phyloP scores from a whole-genome alignment of 768 basidiomycete species.

The Phylloporus sp. region DNA sequence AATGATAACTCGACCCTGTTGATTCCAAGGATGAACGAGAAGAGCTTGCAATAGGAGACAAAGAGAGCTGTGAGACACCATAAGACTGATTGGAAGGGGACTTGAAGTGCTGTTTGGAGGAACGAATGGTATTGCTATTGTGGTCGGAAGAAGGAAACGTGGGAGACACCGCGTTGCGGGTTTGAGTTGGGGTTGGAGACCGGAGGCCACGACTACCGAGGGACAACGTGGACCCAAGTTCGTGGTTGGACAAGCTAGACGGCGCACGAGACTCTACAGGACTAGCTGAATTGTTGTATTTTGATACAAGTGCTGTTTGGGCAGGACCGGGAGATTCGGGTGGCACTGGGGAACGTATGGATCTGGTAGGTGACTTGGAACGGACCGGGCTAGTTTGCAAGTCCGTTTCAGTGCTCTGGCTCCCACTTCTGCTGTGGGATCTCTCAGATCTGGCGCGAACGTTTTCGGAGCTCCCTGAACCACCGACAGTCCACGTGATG shows the following conservation, averaged over 20 bases:
- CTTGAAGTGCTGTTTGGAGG: slow-evolving; percentile 48
- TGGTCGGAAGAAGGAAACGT: slow-evolving; percentile 34
- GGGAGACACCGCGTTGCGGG: slow-evolving; percentile 50
- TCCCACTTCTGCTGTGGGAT: slow-evolving; percentile 53
- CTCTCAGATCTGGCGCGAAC: slow-evolving; percentile 28
- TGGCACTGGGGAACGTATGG: slow-evolving; percentile 50
- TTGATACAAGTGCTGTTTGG: slow-evolving; percentile 18
- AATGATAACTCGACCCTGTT: slow-evolving; percentile 81
- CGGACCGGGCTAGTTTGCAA: slow-evolving; percentile 26
- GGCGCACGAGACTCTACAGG: slow-evolving; percentile 38
- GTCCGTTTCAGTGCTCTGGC: slow-evolving; percentile 43
- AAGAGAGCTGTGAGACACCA: slow-evolving; percentile 52
- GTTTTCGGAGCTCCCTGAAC: slow-evolving; percentile 31
- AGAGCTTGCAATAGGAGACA: slow-evolving; percentile 67
- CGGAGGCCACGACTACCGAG: slow-evolving; percentile 40
- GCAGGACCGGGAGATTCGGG: slow-evolving; percentile 57
- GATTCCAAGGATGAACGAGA: slow-evolving; percentile 79
- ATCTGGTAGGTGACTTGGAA: slow-evolving; percentile 42
- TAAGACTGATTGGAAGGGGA: slow-evolving; percentile 50
- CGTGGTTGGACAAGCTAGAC: slow-evolving; percentile 46
- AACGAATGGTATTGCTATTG: slow-evolving; percentile 40
- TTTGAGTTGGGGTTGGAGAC: slow-evolving; percentile 67
- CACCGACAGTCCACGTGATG: slow-evolving; percentile 58
- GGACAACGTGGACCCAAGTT: slow-evolving; percentile 44
- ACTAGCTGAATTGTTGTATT: slow-evolving; percentile 28